Evolutionary conservation across 2,329 filamentous ascomycete genomes (phyloP).

Genomic region (Aspergillus caelatus): DNA sequence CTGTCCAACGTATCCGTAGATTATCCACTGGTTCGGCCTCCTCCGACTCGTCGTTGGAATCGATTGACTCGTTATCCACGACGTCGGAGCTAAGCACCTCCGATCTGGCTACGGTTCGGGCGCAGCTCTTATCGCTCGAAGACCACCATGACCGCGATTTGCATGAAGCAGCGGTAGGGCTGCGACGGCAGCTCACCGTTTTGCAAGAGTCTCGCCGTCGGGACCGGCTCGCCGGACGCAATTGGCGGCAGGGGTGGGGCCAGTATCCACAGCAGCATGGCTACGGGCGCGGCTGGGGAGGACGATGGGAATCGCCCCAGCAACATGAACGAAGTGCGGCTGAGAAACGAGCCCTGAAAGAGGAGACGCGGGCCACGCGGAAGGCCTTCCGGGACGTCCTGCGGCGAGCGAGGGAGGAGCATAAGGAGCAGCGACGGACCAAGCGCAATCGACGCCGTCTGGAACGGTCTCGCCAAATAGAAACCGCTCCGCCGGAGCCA

Average conservation of each 20-base stretch:
- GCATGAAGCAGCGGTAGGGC: constrained; percentile 38
- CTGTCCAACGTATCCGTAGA: constrained; percentile 27
- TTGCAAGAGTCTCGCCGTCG: constrained; percentile 39
- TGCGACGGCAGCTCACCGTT: constrained; percentile 37
- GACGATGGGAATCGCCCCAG: constrained; percentile 41
- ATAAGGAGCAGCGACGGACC: constrained; percentile 31
- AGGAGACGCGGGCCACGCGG: constrained; percentile 40
- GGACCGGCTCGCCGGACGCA: constrained; percentile 25
- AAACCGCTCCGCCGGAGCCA: constrained; percentile 12
- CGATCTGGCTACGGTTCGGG: constrained; percentile 39
- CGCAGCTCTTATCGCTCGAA: constrained; percentile 37
- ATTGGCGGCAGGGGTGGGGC: constrained; percentile 26
- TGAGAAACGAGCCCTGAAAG: constrained; percentile 37
- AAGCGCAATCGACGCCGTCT: constrained; percentile 28
- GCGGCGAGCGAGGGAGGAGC: constrained; percentile 39
- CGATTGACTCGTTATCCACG: constrained; percentile 41
- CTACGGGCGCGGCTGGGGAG: constrained; percentile 30
- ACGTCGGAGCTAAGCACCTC: constrained; percentile 39
- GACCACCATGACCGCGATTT: constrained; percentile 40
- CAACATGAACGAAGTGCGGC: constrained; percentile 33
- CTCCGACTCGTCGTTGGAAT: constrained; percentile 39
- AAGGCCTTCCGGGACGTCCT: constrained; percentile 41
- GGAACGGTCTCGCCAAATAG: constrained; percentile 17
- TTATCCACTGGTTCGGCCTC: constrained; percentile 33
- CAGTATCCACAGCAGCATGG: constrained; percentile 15